Percentiles rank a stretch among this genome's conserved stretches.
Evolutionary conservation across 2,329 filamentous ascomycete species (phyloP).

Genomic region (Hypoxylon sp.): DNA sequence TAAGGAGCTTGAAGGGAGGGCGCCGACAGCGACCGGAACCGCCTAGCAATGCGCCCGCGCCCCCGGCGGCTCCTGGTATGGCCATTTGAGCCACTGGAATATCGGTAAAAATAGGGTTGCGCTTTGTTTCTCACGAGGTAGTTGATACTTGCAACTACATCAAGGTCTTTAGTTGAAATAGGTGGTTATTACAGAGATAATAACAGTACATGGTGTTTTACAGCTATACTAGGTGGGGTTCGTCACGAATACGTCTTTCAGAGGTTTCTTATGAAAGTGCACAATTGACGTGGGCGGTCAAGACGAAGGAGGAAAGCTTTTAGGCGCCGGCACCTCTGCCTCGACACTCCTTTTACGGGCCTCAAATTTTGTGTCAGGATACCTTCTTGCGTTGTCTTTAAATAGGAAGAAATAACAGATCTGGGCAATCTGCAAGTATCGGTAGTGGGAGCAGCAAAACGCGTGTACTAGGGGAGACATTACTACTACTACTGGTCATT

Average conservation of each 20-base stretch:
- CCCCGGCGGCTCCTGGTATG: slow-evolving; percentile 43
- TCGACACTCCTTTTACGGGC: slow-evolving; percentile 44
- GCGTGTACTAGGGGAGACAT: slow-evolving; percentile 8
- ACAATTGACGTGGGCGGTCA: slow-evolving; percentile 14
- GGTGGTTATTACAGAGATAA: slow-evolving; percentile 18
- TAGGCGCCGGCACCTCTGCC: slow-evolving; percentile 33
- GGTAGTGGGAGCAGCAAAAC: slow-evolving; percentile 12
- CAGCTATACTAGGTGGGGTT: slow-evolving; percentile 16
- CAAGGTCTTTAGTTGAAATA: slow-evolving; percentile 8
- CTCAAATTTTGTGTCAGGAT: slow-evolving; percentile 46
- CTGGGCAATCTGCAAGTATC: slow-evolving; percentile 31
- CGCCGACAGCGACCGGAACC: slow-evolving; percentile 64
- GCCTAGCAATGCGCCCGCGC: slow-evolving; percentile 45
- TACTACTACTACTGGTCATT: slow-evolving; percentile 7
- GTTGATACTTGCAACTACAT: slow-evolving; percentile 22
- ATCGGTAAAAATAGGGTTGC: slow-evolving; percentile 19
- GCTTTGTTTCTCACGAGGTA: slow-evolving; percentile 34
- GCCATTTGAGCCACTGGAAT: slow-evolving; percentile 40
- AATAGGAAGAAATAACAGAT: slow-evolving; percentile 30
- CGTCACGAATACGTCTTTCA: slow-evolving; percentile 31
- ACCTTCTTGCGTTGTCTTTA: slow-evolving; percentile 45
- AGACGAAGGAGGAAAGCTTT: slow-evolving; percentile 19
- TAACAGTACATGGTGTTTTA: slow-evolving; percentile 24
- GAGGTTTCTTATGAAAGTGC: slow-evolving; percentile 29
- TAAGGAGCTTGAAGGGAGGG: slow-evolving; percentile 85